phyloP scores from a whole-genome alignment of 106 monocot genomes.

The Ottelia alismoides region DNA sequence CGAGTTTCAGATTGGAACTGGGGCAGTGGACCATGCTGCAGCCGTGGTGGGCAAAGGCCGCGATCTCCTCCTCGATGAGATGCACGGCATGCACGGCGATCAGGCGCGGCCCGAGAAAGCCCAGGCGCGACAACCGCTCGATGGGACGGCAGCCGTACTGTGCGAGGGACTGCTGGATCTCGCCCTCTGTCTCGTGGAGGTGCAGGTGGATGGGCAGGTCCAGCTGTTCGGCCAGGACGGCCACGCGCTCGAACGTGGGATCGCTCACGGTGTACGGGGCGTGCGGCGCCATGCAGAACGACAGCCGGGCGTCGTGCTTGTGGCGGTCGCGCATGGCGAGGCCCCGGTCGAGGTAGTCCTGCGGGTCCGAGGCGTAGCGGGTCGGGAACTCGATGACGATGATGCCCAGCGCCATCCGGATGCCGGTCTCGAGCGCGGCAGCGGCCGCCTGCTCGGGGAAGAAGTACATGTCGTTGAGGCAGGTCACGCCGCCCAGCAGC shows the following conservation, averaged over 20 bases:
- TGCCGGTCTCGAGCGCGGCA: not conserved
- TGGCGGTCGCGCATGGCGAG: not conserved
- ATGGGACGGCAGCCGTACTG: not conserved
- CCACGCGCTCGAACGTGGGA: not conserved
- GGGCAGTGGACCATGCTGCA: not conserved
- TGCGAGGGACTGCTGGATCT: not conserved
- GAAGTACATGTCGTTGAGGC: too few relatives aligned
- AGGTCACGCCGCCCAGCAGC: not conserved
- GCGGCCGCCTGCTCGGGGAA: not conserved
- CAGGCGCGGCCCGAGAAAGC: not conserved
- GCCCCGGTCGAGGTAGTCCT: not conserved
- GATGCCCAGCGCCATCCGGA: not conserved
- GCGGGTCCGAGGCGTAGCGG: not conserved
- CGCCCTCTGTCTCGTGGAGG: not conserved
- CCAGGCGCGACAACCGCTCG: not conserved
- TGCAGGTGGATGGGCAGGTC: not conserved
- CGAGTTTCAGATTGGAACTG: not conserved
- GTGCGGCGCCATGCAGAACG: not conserved
- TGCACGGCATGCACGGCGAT: not conserved
- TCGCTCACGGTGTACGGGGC: not conserved
- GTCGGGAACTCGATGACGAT: not conserved
- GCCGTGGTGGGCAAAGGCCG: not conserved
- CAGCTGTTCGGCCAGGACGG: not conserved
- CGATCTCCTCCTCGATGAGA: not conserved
- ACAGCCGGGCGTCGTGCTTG: too few relatives aligned